These are phyloP conservation scores for Morella rubra DNA, from an alignment of 306 rosid genomes.

Conservation along the genomic window DNA sequence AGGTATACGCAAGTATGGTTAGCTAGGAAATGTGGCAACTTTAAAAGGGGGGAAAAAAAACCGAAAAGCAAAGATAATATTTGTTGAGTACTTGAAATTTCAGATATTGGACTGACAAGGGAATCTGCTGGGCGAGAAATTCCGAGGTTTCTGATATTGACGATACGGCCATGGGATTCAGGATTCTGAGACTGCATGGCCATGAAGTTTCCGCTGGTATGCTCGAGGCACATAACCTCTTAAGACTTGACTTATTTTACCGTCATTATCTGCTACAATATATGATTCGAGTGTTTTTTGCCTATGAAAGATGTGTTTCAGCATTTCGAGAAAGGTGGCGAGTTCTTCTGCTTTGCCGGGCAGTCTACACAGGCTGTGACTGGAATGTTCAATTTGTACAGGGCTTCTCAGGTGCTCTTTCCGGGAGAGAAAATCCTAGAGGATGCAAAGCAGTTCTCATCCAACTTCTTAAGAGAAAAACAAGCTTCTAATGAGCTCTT, in stretches of 20 bases:
- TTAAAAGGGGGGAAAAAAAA: too few relatives aligned
- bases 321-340: constrained; percentile 68
- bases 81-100: background rate
- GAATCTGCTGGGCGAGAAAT: constrained; percentile 87
- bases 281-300: background rate
- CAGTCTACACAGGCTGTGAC: constrained; percentile 81
- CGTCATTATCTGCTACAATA: background rate
- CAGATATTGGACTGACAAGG: constrained; percentile 76
- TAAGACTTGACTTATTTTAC: background rate
- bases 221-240: background rate
- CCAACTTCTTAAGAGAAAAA: constrained; percentile 56
- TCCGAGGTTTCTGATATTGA: constrained; percentile 72
- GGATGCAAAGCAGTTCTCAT: constrained; percentile 59
- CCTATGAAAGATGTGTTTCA: constrained; percentile 63
- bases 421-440: constrained; percentile 73
- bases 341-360: constrained; percentile 74
- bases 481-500: constrained; percentile 55
- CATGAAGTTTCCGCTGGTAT: constrained; percentile 63
- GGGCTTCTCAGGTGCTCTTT: constrained; percentile 64
- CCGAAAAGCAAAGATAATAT: too few relatives aligned
- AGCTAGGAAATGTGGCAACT: background rate
- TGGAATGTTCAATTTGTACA: constrained; percentile 69
- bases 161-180: constrained; percentile 89
- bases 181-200: constrained; percentile 67
- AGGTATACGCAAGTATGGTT: constrained; percentile 43